Percentiles rank a stretch among this genome's conserved stretches.
Conservation (phyloP, 495 filamentous ascomycete genomes). For the Aspergillus kassunensis region DNA sequence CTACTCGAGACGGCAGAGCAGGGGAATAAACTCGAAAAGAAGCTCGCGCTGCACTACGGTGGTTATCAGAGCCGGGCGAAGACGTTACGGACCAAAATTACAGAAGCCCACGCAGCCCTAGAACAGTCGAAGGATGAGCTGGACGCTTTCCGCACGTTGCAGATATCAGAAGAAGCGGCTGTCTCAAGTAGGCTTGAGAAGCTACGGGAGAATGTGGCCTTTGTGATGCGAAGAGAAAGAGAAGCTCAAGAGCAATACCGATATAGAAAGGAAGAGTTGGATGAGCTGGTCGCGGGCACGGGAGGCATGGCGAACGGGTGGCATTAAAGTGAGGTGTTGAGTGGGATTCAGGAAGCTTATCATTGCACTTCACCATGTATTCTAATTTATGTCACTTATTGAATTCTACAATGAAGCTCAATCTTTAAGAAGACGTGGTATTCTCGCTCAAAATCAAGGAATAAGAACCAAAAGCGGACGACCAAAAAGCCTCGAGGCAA, state of each 20-base stretch:
- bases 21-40: constrained; percentile 87
- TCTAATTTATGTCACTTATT: neutral
- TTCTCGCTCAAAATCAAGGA: neutral
- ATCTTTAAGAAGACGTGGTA: too few species aligned
- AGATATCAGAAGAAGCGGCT: constrained; percentile 73
- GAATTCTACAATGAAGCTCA: too few species aligned
- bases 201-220: constrained; percentile 76
- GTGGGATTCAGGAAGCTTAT: neutral
- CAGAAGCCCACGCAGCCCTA: constrained; percentile 72
- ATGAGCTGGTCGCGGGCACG: constrained; percentile 47
- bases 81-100: constrained; percentile 72
- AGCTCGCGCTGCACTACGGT: constrained; percentile 79
- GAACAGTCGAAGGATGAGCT: constrained; percentile 68
- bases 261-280: constrained; percentile 71
- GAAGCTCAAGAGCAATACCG: constrained; percentile 88
- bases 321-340: constrained; percentile 31
- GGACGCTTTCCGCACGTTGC: constrained; percentile 69
- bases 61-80: constrained; percentile 88
- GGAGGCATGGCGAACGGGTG: constrained; percentile 40
- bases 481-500: constrained; percentile 1
- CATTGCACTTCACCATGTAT: constrained; percentile 14
- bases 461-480: constrained; percentile 19
- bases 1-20: constrained; percentile 69
- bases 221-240: constrained; percentile 76
- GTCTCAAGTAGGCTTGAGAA: constrained; percentile 67